Evolutionary conservation across 305 asterid genomes (phyloP), one percentile per base, ranked within the genome.

Genomic region (Fraxinus paxiana): DNA sequence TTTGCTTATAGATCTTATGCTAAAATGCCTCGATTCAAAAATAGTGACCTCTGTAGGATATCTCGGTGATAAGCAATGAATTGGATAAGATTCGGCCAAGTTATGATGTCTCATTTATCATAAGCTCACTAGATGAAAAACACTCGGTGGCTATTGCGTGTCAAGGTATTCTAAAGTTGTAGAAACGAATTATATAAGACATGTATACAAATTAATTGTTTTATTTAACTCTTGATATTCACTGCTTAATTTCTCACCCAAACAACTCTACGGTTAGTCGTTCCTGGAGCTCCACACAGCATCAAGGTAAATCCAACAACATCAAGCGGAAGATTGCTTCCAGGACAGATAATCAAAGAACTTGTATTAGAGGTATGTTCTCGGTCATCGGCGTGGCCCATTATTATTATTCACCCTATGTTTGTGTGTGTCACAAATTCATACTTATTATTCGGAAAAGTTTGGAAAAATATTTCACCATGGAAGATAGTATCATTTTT

Each of bases 1-100:
- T 15, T 46, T 59, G 76, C 65, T 81, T 8, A 0, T 22, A 67
- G 24, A 43, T 81, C 73, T 79, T 82, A 33, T 73, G 33, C n/a
- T 13, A 15, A 75, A 76, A 35, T 77, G 20, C 73, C 37, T 74
- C 41, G 31, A 37, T 73, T 84, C 77, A 78, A 76, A 61, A 63
- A 73, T 54, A 74, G 28, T 77, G 67, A 67, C 69, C 80, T 34
- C 61, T 86, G 71, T 76, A 92, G 97, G 85, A 82, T n/a, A 4
- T 89, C 69, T 30, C 77, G 41, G 22, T 91, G 76, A 73, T 71
- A 81, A 87, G 86, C 84, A 34, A 67, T 48, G 81, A 75, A 13
- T 75, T 92, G 86, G 92, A 89, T 82, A 83, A 75, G 83, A 85
- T 90, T 79, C 87, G 89, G 5, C 96, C 96, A 30, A 85, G 69